Evolutionary conservation across 768 basidiomycete species (phyloP).

Genomic region (Suillus paluster): DNA sequence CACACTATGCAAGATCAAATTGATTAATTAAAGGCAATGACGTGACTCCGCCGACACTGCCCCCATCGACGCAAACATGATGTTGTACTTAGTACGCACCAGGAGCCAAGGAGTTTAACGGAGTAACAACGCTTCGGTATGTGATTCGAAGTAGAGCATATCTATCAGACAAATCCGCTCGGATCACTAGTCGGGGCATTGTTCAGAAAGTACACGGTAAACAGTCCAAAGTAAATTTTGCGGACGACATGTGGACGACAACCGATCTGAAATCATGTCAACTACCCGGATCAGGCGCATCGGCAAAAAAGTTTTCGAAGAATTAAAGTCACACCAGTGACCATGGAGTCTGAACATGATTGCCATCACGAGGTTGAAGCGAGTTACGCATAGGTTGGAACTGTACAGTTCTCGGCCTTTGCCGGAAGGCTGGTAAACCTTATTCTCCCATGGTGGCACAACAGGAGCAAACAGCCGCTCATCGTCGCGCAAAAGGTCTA

Average conservation of each 20-base stretch:
- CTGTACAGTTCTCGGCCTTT: slow-evolving; percentile 34
- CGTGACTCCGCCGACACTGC: neutral
- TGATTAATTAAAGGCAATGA: neutral
- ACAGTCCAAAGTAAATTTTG: neutral
- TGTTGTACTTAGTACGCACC: neutral
- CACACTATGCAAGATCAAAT: neutral
- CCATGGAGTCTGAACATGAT: neutral
- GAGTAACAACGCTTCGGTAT: neutral
- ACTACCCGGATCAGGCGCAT: neutral
- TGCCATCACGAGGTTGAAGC: neutral
- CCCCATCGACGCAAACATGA: neutral
- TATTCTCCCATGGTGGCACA: slow-evolving; percentile 18
- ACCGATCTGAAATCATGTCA: neutral
- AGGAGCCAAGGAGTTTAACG: neutral
- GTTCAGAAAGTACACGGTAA: neutral
- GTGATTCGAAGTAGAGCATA: too few species aligned
- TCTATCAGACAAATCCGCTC: too few species aligned
- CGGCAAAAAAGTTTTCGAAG: neutral
- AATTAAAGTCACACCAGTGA: neutral
- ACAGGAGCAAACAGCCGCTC: slow-evolving; percentile 29
- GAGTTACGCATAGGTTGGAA: slow-evolving; percentile 9
- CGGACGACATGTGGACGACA: neutral
- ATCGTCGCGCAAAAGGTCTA: slow-evolving; percentile 24
- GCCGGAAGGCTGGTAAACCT: slow-evolving; percentile 30
- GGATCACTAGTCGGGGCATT: neutral